phyloP scores from a whole-genome alignment of 2,329 filamentous ascomycete genomes.

The Fusarium piperis region DNA sequence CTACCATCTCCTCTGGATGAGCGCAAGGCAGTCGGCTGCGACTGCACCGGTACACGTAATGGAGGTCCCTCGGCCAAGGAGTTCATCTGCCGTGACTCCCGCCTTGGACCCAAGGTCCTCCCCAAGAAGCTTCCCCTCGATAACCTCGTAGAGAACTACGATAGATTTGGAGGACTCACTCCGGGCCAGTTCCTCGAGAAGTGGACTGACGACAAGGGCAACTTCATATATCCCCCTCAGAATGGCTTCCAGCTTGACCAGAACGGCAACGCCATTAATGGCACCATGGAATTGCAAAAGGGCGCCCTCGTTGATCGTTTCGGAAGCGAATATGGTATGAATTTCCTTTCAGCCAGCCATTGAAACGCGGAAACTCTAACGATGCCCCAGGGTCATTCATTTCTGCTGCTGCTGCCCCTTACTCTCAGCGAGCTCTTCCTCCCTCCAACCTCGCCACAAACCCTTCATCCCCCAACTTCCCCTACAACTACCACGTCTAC shows the following conservation, averaged over 20 bases:
- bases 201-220: constrained; percentile 44
- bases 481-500: constrained; percentile 62
- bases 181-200: constrained; percentile 52
- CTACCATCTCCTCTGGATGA: constrained; percentile 9
- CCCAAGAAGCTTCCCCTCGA: constrained; percentile 49
- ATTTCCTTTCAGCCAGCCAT: background rate
- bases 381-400: constrained; percentile 45
- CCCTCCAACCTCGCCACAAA: constrained; percentile 55
- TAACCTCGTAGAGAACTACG: constrained; percentile 45
- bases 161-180: constrained; percentile 52
- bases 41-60: constrained; percentile 37
- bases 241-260: constrained; percentile 54
- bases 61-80: constrained; percentile 15
- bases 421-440: constrained; percentile 57
- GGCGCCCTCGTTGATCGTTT: constrained; percentile 60
- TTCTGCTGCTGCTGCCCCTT: constrained; percentile 56
- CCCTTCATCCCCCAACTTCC: constrained; percentile 45
- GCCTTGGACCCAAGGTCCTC: constrained; percentile 49
- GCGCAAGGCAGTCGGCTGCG: constrained; percentile 18
- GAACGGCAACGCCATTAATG: constrained; percentile 49
- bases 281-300: constrained; percentile 50
- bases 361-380: background rate
- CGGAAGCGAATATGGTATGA: constrained; percentile 54
- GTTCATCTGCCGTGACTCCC: constrained; percentile 50
- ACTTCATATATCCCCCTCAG: constrained; percentile 51